phyloP scores from a whole-genome alignment of 2,329 filamentous ascomycete genomes.

The Ascochyta koolunga region DNA sequence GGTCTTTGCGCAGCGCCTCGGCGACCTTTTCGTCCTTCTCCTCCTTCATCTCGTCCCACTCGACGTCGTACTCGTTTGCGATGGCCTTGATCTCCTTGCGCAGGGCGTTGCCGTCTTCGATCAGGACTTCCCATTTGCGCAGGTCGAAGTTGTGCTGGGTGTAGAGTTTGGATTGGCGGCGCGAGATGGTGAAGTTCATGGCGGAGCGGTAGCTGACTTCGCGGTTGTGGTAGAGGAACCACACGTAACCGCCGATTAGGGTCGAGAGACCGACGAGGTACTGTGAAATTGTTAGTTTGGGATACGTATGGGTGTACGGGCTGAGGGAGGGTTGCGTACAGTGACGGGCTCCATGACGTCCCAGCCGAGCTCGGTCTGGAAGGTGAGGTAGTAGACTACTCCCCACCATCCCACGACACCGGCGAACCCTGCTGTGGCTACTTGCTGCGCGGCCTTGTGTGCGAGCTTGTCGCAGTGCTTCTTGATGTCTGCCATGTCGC shows the following conservation, averaged over 20 bases:
- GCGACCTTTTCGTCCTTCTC: conserved; percentile 68
- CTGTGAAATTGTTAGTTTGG: conserved; percentile 9
- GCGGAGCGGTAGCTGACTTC: conserved; percentile 87
- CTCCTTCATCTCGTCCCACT: conserved; percentile 81
- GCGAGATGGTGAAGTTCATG: conserved; percentile 83
- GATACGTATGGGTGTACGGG: neutral
- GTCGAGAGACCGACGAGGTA: conserved; percentile 87
- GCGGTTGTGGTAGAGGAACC: conserved; percentile 91
- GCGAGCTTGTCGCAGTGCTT: conserved; percentile 80
- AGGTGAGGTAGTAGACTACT: conserved; percentile 72
- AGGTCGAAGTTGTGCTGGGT: conserved; percentile 76
- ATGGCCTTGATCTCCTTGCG: conserved; percentile 79
- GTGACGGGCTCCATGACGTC: conserved; percentile 90
- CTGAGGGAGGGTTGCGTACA: conserved; percentile 34
- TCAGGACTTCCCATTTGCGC: conserved; percentile 75
- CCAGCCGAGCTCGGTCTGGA: conserved; percentile 80
- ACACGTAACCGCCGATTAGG: conserved; percentile 88
- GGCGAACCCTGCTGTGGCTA: conserved; percentile 80
- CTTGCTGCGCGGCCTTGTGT: conserved; percentile 75
- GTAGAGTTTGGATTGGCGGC: conserved; percentile 78
- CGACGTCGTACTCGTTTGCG: conserved; percentile 86
- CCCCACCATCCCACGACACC: conserved; percentile 80
- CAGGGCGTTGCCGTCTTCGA: conserved; percentile 79
- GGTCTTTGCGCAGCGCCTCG: conserved; percentile 59
- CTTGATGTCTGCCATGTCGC: conserved; percentile 74